Conservation (phyloP, 179 eudicot genomes). For the Beta corolliflora region DNA sequence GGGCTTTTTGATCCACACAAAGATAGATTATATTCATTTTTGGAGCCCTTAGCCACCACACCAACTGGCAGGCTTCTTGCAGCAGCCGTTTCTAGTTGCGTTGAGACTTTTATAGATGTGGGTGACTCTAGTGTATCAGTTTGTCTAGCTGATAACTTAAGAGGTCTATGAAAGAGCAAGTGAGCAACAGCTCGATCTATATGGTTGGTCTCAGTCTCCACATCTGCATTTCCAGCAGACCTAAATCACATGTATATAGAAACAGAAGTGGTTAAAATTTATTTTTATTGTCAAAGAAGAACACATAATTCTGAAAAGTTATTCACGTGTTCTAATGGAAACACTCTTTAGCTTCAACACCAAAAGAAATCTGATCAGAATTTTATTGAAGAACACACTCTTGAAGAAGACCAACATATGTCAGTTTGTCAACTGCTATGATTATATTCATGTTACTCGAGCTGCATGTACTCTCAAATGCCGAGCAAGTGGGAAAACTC, state of each 20-base stretch:
- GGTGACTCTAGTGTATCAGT: conserved; percentile 57
- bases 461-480: too few relatives aligned
- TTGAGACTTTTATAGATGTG: conserved; percentile 34
- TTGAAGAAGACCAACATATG: neutral
- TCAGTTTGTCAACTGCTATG: neutral
- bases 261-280: neutral
- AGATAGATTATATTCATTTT: conserved; percentile 29
- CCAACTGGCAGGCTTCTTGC: conserved; percentile 34
- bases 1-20: conserved; percentile 33
- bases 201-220: conserved; percentile 71
- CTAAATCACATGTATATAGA: conserved; percentile 24
- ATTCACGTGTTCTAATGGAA: neutral
- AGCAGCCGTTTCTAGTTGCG: conserved; percentile 29
- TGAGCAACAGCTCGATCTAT: conserved; percentile 84
- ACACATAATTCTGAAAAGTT: neutral
- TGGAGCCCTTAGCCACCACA: conserved; percentile 31
- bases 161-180: conserved; percentile 73
- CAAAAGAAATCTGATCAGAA: neutral
- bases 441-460: too few relatives aligned
- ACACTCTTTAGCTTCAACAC: neutral
- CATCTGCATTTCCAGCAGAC: conserved; percentile 36
- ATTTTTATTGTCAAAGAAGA: neutral
- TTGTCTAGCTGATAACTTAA: conserved; percentile 45
- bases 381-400: neutral
- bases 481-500: too few relatives aligned